Percentiles rank a stretch among this genome's conserved stretches.
Conservation (phyloP, 495 filamentous ascomycete species). For the Penicillium crystallinum region DNA sequence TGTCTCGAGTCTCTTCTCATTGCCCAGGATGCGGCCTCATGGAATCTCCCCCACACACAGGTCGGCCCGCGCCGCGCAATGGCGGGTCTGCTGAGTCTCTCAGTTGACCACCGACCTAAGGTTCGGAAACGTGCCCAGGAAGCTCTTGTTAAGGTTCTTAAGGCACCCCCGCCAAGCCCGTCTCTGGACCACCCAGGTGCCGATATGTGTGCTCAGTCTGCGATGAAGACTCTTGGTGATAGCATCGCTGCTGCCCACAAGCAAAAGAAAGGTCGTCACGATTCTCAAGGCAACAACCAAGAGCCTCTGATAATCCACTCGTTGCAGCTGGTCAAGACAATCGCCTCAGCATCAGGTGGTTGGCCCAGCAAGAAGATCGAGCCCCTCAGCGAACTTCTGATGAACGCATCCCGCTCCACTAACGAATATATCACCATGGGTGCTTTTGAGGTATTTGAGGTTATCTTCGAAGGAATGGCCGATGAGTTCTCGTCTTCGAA, state of each 20-base stretch:
- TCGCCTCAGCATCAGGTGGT: conserved; percentile 78
- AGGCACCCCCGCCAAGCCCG: conserved; percentile 79
- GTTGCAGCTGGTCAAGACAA: conserved; percentile 81
- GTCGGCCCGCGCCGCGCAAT: conserved; percentile 85
- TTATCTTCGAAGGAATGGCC: conserved; percentile 86
- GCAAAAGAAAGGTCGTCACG: conserved; percentile 59
- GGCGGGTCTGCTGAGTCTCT: conserved; percentile 76
- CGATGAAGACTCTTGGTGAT: conserved; percentile 68
- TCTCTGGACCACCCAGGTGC: conserved; percentile 88
- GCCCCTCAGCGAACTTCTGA: conserved; percentile 77
- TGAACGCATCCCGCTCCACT: conserved; percentile 78
- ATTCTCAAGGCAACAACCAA: conserved; percentile 48
- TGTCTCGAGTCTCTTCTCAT: conserved; percentile 82
- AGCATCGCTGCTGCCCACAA: conserved; percentile 57
- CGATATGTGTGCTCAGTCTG: conserved; percentile 91
- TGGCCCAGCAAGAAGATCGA: conserved; percentile 99
- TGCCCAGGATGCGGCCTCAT: conserved; percentile 80
- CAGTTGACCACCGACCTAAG: conserved; percentile 87
- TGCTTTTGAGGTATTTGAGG: conserved; percentile 94
- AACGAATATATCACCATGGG: conserved; percentile 95
- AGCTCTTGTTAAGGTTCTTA: conserved; percentile 74
- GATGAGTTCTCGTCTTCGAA: conserved; percentile 82
- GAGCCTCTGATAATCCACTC: conserved; percentile 86
- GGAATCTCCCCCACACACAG: conserved; percentile 77
- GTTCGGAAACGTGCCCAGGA: conserved; percentile 93